Evolutionary conservation across 2,329 filamentous ascomycete species (phyloP), one percentile per base, ranked within the genome.

Genomic region (Alternaria dauci): DNA sequence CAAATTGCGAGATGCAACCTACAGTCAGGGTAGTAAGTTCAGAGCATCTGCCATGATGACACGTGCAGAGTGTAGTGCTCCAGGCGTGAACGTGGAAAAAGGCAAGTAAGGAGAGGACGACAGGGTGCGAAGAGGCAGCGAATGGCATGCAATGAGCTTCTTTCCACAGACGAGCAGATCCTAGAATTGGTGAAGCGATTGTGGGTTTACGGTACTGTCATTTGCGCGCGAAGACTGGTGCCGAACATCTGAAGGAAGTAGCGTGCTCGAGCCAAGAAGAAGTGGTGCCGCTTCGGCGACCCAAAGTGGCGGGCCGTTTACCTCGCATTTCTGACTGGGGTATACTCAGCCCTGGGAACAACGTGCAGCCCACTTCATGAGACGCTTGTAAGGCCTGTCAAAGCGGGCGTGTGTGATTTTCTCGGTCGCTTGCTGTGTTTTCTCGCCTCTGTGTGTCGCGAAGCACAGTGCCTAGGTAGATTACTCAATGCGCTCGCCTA

Each of bases 191-290:
- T 64, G 68, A 67, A 62, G 59, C 69, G 68, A 66, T 71, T 60
- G 60, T 61, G 58, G 58, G 47, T 58, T 52, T 61, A 44, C 60
- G 68, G 71, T 72, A 76, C 73, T 76, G 67, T 76, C 72, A 77
- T 78, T 74, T 74, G 72, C 70, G 66, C 69, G 65, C 65, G 23
- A 60, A 59, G 62, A 56, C 58, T 64, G 63, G 65, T 66, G 55
- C 61, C 59, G 61, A 66, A 55, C 59, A 64, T 64, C 56, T 60
- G 60, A 62, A 64, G 56, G 62, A 69, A 59, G 61, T 59, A 66
- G 57, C 56, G 58, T 61, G 67, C 68, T 64, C 54, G 59, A 59
- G 62, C 67, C 66, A 69, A 62, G 66, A 46, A 55, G 28, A 56
- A 56, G 55, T 54, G 57, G 62, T 62, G 63, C 63, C 62, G 63